A percentile compares a stretch with the other conserved stretches of the same genome.
These are phyloP conservation scores for Ilyonectria destructans DNA, from an alignment of 2,329 filamentous ascomycete species.

Conservation along the genomic window DNA sequence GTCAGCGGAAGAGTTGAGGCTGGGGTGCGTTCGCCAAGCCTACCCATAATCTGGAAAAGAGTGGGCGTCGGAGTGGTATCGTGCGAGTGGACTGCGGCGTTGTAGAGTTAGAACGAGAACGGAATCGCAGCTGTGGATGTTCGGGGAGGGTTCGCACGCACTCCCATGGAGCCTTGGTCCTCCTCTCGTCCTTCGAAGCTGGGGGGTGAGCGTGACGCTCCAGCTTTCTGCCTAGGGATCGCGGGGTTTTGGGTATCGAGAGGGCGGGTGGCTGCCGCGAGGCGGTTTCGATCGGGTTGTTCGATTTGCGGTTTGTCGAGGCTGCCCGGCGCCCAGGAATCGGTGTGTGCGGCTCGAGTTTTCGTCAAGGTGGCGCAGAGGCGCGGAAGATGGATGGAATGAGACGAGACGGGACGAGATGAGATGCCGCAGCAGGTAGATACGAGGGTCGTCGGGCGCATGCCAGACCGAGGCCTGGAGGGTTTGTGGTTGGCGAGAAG, in stretches of 20 bases:
- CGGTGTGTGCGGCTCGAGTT: background rate
- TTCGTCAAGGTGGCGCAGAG: background rate
- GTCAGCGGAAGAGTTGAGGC: conserved; percentile 41
- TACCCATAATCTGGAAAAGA: conserved; percentile 63
- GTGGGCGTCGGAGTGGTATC: conserved; percentile 56
- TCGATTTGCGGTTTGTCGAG: background rate
- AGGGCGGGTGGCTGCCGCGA: background rate
- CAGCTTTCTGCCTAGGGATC: conserved; percentile 48
- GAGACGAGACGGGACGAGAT: background rate
- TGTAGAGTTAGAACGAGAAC: conserved; percentile 35
- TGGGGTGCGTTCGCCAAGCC: conserved; percentile 31
- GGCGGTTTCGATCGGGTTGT: background rate
- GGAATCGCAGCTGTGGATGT: conserved; percentile 20
- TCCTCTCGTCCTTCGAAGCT: conserved; percentile 40
- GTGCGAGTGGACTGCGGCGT: conserved; percentile 50
- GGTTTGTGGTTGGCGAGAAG: conserved; percentile 9
- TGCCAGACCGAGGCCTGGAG: conserved; percentile 16
- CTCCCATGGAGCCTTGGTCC: conserved; percentile 52
- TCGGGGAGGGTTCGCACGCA: conserved; percentile 43
- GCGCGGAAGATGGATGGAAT: background rate
- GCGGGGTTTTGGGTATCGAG: conserved; percentile 19
- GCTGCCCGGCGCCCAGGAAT: background rate
- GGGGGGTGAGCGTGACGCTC: conserved; percentile 45
- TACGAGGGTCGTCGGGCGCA: conserved; percentile 2
- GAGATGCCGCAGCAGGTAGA: background rate